These are phyloP conservation scores for Puccinia triticina DNA, from an alignment of 1,284 basidiomycete species.

Conservation along the genomic window DNA sequence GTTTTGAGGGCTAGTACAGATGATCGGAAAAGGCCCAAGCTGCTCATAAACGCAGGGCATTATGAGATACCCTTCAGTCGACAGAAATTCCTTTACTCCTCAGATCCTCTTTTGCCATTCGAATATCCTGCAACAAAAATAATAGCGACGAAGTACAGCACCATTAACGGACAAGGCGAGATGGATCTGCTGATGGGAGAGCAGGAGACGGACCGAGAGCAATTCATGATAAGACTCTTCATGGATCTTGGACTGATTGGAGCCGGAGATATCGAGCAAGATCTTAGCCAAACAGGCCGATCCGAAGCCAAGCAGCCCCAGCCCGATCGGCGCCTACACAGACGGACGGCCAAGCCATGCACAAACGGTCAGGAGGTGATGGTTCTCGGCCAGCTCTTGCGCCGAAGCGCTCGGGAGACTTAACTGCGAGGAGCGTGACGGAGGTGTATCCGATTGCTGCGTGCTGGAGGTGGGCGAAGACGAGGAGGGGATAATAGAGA, in stretches of 20 bases:
- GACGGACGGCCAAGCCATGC: too few relatives aligned
- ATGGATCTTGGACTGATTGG: neutral
- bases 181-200: too few relatives aligned
- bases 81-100: constrained; percentile 8
- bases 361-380: neutral
- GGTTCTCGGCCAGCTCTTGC: too few relatives aligned
- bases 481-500: too few relatives aligned
- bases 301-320: neutral
- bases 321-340: neutral
- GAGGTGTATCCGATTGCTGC: too few relatives aligned
- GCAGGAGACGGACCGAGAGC: neutral
- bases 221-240: neutral
- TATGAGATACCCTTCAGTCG: too few relatives aligned
- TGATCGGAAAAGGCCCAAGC: neutral
- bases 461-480: too few relatives aligned
- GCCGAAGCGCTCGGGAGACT: too few relatives aligned
- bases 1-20: neutral
- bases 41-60: neutral
- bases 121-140: neutral
- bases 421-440: too few relatives aligned
- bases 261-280: neutral
- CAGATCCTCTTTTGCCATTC: neutral
- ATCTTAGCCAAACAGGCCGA: neutral
- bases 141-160: too few relatives aligned
- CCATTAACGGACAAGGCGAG: too few relatives aligned